Evolutionary conservation across 2,329 filamentous ascomycete species (phyloP), one percentile per base, ranked within the genome.

Genomic region (Apiospora kogelbergensis): DNA sequence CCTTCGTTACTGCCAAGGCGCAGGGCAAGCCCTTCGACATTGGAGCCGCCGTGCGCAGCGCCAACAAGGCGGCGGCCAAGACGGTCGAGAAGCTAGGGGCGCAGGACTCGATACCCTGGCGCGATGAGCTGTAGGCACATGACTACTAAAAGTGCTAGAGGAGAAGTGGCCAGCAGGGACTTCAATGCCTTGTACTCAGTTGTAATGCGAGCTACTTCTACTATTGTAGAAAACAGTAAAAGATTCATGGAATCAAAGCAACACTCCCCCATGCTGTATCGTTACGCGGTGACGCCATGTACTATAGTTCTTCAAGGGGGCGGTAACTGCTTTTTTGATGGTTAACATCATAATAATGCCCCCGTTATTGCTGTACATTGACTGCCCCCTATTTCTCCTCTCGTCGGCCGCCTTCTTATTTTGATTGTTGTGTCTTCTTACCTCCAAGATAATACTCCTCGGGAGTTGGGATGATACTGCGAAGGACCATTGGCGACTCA

Each of bases 11-110:
- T 30, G 67, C 77, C 77, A n/a, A 73, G 72, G 44, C 71, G 70
- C 57, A 73, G 68, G 74, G 68, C 15, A 60, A 22, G 30, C 70
- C 69, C 15, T 87, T 89, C 69, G 84, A 87, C 69, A 84, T 92
- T 60, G 86, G 86, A 69, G 82, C 84, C 1, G 89, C 91, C 0
- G 86, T 92, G 63, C 78, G 80, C 63, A 86, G 85, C 78, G 88
- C 90, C 1, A 91, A 90, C 69, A 81, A 81, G 68, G 90, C 89
- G 1, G 89, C 92, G 0, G 88, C 87, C 1, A 85, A 84, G 79
- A 91, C 90, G n/a, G 89, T 93, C 17, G 85, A 91, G 79, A 88
- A 84, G 75, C 79, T 83, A 26, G 91, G 91, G 0, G 90, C 90
- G 5, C 89, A 91, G 81, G 86, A 84, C 69, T 86, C 89, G 33